Base-by-base conservation (phyloP, 768 basidiomycete species). In the Russula abietina region DNA sequence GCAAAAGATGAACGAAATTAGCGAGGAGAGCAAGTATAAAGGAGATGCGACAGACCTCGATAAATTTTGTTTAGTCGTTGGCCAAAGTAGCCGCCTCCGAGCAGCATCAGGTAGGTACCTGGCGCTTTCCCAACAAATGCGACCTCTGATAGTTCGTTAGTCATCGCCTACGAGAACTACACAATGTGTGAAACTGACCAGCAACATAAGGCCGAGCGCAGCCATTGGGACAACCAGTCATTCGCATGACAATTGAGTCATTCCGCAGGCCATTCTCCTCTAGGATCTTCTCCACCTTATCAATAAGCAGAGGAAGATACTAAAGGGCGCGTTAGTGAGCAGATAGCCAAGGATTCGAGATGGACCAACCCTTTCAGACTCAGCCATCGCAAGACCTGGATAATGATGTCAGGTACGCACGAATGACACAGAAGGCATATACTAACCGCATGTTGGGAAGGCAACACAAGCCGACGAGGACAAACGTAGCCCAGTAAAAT, bases 51-150 rank as follows among this genome's bases (percentile, higher is more conserved):
- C 75, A 6, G 63, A 88, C 88, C 88, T 75, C 92, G 81, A 75
- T 93, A 98, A 58, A 97, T 95, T 77, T 98, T 98, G 79, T 96
- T 96, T 69, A 99, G 78, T 39, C 96, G 83, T 73, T 98, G 89
- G 41, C 96, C 97, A 67, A 93, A 81, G 77, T 93, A 97, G 1
- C 94, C 94, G 59, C 96, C 96, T 45, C 97, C 96, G 38, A 99
- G 86, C 36, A 98, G 83, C 94, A 98, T 97, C 50, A 87, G 71
- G 73, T 99, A 99, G 36, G 85, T 81, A 14, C 93, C 94, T 1
- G 88, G 92, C 0, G 97, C 93, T 76, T 98, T 98, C 36, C 97
- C 96, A 43, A 98, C 87, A 70, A 98, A 96, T 0, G 94, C 97
- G 45, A 98, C 81, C 80, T 98, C 96, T 89, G 75, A 14, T 26